phyloP scores from a whole-genome alignment of 306 rosid species.

The Heteromeles arbutifolia region DNA sequence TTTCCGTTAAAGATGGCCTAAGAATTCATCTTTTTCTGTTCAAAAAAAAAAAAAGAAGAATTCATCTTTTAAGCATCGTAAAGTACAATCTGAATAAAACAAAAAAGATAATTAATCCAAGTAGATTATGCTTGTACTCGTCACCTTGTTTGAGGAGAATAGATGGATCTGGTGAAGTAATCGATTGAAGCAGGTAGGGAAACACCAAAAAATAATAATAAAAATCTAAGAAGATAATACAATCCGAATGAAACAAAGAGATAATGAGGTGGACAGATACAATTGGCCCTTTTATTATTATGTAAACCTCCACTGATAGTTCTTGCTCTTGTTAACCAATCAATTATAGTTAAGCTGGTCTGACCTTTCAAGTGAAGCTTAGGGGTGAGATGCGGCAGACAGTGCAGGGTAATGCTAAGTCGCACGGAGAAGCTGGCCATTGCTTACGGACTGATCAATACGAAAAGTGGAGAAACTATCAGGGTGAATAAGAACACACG shows the following conservation, averaged over 20 bases:
- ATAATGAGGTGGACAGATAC: background rate
- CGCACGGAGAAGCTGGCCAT: constrained; percentile 74
- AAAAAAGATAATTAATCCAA: no score
- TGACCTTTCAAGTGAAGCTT: background rate
- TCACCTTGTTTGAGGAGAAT: background rate
- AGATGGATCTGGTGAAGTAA: background rate
- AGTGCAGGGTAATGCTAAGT: constrained; percentile 15
- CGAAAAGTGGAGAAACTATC: constrained; percentile 36
- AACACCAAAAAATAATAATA: background rate
- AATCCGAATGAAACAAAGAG: background rate
- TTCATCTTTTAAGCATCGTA: no score
- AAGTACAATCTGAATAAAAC: no score
- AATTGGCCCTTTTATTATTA: background rate
- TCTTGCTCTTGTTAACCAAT: background rate
- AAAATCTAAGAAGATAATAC: background rate
- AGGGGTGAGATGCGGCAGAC: background rate
- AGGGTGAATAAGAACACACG: constrained; percentile 64
- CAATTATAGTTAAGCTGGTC: background rate
- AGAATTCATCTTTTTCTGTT: no score
- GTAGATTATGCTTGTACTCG: background rate
- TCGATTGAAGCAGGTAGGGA: background rate
- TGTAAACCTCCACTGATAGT: no score
- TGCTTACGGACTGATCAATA: constrained; percentile 54
- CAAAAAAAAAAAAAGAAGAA: no score
- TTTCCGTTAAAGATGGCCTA: no score